These are phyloP conservation scores for Clonostachys rhizophaga DNA, from an alignment of 2,329 filamentous ascomycete species.

Conservation along the genomic window DNA sequence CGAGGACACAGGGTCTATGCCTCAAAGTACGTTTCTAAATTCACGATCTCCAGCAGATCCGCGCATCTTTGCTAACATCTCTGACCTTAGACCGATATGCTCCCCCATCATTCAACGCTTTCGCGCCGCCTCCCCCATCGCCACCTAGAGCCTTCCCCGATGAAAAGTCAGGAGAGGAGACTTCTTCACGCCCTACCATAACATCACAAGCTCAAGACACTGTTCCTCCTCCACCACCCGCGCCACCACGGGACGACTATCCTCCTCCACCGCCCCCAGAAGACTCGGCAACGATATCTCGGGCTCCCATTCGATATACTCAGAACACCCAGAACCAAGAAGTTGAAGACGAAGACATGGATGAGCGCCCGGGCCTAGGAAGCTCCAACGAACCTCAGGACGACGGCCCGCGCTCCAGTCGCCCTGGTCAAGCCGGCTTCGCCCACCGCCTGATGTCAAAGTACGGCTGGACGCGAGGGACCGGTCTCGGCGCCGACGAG, in stretches of 20 bases:
- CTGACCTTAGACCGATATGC: background rate
- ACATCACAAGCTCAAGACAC: constrained; percentile 22
- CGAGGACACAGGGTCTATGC: constrained; percentile 15
- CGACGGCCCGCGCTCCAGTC: constrained; percentile 46
- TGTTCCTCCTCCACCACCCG: constrained; percentile 19
- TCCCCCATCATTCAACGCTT: constrained; percentile 50
- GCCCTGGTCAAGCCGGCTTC: constrained; percentile 79
- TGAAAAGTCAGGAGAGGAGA: constrained; percentile 66
- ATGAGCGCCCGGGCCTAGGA: background rate
- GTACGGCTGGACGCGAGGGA: constrained; percentile 87
- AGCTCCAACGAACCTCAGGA: constrained; percentile 15
- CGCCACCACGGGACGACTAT: constrained; percentile 4
- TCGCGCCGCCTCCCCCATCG: constrained; percentile 47
- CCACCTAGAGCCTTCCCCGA: constrained; percentile 42
- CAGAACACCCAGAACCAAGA: constrained; percentile 15
- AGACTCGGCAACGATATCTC: constrained; percentile 62
- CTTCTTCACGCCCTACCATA: constrained; percentile 47
- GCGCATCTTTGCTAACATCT: background rate
- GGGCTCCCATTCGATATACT: constrained; percentile 71
- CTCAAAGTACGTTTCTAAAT: constrained; percentile 22
- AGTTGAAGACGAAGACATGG: constrained; percentile 28
- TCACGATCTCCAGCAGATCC: background rate
- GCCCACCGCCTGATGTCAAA: constrained; percentile 87
- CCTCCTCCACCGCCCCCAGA: constrained; percentile 28
- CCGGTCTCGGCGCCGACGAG: constrained; percentile 77